These are phyloP conservation scores for Neurospora sp. DNA, from an alignment of 495 filamentous ascomycete species.

Conservation along the genomic window DNA sequence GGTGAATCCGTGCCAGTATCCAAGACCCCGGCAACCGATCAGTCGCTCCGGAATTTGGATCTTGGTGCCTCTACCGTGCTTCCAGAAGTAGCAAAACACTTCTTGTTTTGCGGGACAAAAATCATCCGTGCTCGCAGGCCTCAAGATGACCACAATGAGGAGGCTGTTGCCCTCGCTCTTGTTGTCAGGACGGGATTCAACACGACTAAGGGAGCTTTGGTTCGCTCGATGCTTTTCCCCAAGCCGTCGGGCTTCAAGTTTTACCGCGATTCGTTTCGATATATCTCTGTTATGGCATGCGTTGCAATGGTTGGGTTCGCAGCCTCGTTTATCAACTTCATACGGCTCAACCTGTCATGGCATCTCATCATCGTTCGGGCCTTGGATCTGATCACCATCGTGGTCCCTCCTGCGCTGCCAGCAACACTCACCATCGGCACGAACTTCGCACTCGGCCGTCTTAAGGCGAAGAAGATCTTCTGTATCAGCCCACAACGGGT, in stretches of 20 bases:
- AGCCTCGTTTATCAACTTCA: slow-evolving; percentile 85
- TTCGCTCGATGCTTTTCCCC: slow-evolving; percentile 97
- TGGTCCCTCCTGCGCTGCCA: slow-evolving; percentile 93
- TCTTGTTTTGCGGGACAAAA: slow-evolving; percentile 91
- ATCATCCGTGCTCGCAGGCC: slow-evolving; percentile 84
- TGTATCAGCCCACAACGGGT: slow-evolving; percentile 96
- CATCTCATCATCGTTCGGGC: slow-evolving; percentile 85
- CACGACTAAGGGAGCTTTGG: slow-evolving; percentile 91
- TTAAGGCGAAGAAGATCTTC: slow-evolving; percentile 83
- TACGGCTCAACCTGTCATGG: slow-evolving; percentile 71
- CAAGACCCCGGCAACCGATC: slow-evolving; percentile 78
- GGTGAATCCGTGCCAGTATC: slow-evolving; percentile 96
- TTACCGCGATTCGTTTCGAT: slow-evolving; percentile 93
- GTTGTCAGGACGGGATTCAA: slow-evolving; percentile 91
- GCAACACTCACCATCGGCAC: slow-evolving; percentile 94
- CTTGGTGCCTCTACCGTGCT: slow-evolving; percentile 68
- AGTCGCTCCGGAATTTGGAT: slow-evolving; percentile 62
- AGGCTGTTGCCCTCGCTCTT: slow-evolving; percentile 85
- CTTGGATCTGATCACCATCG: slow-evolving; percentile 93
- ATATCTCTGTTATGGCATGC: slow-evolving; percentile 93
- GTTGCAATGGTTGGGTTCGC: slow-evolving; percentile 82
- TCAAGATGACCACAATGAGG: slow-evolving; percentile 70
- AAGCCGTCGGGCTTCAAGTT: slow-evolving; percentile 98
- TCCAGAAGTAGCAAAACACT: slow-evolving; percentile 71
- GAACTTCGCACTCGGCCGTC: slow-evolving; percentile 80